These are phyloP conservation scores for Calcarisporium arbuscula DNA, from an alignment of 2,329 filamentous ascomycete species.

Conservation along the genomic window DNA sequence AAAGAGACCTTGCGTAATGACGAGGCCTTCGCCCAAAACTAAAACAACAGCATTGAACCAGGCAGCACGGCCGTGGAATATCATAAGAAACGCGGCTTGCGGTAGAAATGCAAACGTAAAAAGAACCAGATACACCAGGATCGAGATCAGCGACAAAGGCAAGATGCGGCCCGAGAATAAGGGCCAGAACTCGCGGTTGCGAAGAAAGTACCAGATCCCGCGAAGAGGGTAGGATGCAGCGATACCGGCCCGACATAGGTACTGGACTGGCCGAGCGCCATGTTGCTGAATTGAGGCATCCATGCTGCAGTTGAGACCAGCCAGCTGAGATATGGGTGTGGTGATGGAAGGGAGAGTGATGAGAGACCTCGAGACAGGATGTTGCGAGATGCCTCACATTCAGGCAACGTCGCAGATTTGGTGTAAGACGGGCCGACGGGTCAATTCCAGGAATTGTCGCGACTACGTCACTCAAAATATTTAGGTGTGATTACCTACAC, in stretches of 20 bases:
- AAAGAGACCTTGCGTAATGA: constrained; percentile 64
- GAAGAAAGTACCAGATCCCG: constrained; percentile 77
- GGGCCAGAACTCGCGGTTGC: constrained; percentile 74
- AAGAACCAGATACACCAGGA: constrained; percentile 75
- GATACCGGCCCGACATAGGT: constrained; percentile 35
- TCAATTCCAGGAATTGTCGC: no score
- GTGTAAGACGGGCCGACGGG: no score
- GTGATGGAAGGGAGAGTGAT: no score
- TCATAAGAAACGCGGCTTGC: constrained; percentile 78
- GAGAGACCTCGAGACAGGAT: no score
- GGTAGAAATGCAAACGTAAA: constrained; percentile 87
- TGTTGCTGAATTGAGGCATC: constrained; percentile 19
- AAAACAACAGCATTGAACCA: constrained; percentile 85
- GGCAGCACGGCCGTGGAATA: constrained; percentile 84
- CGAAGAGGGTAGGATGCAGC: constrained; percentile 53
- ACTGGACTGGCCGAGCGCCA: constrained; percentile 28
- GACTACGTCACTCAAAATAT: no score
- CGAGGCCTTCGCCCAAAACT: constrained; percentile 74
- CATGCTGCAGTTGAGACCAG: no score
- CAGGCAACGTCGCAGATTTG: no score
- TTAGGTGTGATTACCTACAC: no score
- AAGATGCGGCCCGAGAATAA: constrained; percentile 72
- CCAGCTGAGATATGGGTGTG: no score
- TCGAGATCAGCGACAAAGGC: constrained; percentile 74
- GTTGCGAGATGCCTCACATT: no score